Evolutionary conservation across 441 rosid genomes (phyloP), one percentile per base, ranked within the genome.

Genomic region (Adansonia rubrostipa): DNA sequence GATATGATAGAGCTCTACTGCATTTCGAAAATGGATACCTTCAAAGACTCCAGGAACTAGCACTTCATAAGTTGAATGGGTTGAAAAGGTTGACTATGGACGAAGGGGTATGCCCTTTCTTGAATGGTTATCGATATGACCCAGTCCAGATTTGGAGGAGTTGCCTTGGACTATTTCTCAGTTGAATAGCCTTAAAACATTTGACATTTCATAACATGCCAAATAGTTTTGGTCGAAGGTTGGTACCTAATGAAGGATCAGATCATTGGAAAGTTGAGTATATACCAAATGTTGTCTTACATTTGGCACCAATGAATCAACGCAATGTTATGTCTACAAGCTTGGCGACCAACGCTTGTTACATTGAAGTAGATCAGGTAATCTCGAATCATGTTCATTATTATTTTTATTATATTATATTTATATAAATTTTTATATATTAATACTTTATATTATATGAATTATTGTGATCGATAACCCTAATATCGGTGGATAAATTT

Each of bases 81-180:
- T 6, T 76, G 54, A 42, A 66, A 0, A 17, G 9, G 4, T 17
- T 76, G 63, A 40, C 56, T 6, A 65, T 76, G n/a, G 79, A 76
- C 3, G 22, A 76, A 9, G 79, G 66, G 14, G 79, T 65, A 11
- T 20, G 42, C n/a, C 56, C 74, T 13, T 5, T 22, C 79, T 77
- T 44, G 65, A 68, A 67, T 19, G 33, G 9, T 33, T 77, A 15
- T 20, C 48, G 2, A 77, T 56, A 1, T 66, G 79, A 11, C 66
- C 54, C 8, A 19, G 22, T 24, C 73, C 74, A 20, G 14, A 9
- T 2, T 4, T 67, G 56, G 20, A 48, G 57, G 54, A 53, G 65
- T 44, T 76, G 48, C 79, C 73, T 10, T 28, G 17, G 15, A 42
- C 66, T 5, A 13, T 67, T 42, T 24, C 11, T 8, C 45, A 42